Percentiles rank a stretch among this genome's conserved stretches.
phyloP scores from a whole-genome alignment of 2,329 filamentous ascomycete genomes.

The Colletotrichum navitas region DNA sequence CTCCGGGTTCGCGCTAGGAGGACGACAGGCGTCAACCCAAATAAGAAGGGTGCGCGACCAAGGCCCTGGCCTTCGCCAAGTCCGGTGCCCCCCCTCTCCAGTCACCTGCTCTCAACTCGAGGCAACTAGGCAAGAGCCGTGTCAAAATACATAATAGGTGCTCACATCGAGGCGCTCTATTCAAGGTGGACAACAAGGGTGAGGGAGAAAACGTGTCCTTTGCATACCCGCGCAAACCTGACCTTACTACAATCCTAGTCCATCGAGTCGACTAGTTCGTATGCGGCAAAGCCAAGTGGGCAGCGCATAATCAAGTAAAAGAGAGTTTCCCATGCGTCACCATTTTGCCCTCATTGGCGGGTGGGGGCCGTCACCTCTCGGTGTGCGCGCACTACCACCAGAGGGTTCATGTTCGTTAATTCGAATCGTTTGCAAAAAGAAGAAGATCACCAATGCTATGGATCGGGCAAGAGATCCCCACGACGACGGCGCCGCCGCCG shows the following conservation, averaged over 20 bases:
- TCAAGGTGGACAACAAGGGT: neutral
- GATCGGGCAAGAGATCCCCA: neutral
- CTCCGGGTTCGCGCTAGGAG: neutral
- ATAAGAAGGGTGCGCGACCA: neutral
- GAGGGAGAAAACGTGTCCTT: neutral
- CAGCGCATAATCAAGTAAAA: neutral
- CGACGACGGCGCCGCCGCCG: neutral
- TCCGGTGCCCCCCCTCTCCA: neutral
- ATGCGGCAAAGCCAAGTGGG: neutral
- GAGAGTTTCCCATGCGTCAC: neutral
- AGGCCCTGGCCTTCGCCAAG: neutral
- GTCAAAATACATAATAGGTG: neutral
- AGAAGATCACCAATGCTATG: neutral
- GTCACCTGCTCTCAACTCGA: slow-evolving; percentile 1
- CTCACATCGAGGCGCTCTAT: neutral
- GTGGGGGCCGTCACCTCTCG: neutral
- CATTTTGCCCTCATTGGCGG: too few relatives aligned
- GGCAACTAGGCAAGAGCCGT: neutral
- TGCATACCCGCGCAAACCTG: slow-evolving; percentile 6
- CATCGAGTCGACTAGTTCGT: neutral
- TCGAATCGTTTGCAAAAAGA: neutral
- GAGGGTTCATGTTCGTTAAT: neutral
- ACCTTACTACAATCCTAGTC: neutral
- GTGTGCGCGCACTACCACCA: neutral
- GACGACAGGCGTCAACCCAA: neutral